Percentiles rank a stretch among this genome's conserved stretches.
phyloP scores from a whole-genome alignment of 1,284 basidiomycete genomes.

The Cystobasidium slooffiae region DNA sequence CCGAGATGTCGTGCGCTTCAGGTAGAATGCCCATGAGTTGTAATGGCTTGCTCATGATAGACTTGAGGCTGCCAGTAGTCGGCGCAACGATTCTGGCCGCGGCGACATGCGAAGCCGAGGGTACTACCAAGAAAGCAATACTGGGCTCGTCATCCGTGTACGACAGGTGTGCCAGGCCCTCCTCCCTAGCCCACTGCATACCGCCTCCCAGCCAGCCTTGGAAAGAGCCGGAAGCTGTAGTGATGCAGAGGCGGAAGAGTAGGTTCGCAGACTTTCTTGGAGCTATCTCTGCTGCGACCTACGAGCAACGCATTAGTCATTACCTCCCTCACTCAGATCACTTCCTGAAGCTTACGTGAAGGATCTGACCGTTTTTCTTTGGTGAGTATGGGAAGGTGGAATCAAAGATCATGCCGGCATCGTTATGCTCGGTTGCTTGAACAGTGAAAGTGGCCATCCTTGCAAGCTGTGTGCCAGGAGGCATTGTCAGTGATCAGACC shows the following conservation, averaged over 20 bases:
- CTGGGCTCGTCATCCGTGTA: conserved; percentile 9
- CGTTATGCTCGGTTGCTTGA: conserved; percentile 63
- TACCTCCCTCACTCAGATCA: neutral
- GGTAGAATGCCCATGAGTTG: conserved; percentile 2
- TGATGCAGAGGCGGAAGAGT: conserved; percentile 65
- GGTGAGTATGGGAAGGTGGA: conserved; percentile 76
- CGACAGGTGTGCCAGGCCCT: conserved; percentile 78
- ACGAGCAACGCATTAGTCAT: conserved; percentile 50
- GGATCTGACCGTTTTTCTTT: conserved; percentile 70
- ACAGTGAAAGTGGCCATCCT: conserved; percentile 66
- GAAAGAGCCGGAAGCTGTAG: conserved; percentile 76
- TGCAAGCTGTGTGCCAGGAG: conserved; percentile 53
- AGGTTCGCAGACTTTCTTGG: conserved; percentile 60
- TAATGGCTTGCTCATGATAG: conserved; percentile 2
- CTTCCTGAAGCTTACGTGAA: conserved; percentile 11
- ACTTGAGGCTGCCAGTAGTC: neutral
- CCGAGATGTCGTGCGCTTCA: neutral
- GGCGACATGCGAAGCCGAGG: neutral
- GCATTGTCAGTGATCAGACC: neutral
- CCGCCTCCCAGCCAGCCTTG: conserved; percentile 73
- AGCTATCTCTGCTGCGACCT: conserved; percentile 62
- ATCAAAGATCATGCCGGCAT: conserved; percentile 64
- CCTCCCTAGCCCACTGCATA: conserved; percentile 79
- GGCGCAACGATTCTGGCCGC: neutral
- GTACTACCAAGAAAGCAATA: conserved; percentile 22